These are phyloP conservation scores for Aechmea fasciata DNA, from an alignment of 176 grass and related monocot species.

Conservation along the genomic window DNA sequence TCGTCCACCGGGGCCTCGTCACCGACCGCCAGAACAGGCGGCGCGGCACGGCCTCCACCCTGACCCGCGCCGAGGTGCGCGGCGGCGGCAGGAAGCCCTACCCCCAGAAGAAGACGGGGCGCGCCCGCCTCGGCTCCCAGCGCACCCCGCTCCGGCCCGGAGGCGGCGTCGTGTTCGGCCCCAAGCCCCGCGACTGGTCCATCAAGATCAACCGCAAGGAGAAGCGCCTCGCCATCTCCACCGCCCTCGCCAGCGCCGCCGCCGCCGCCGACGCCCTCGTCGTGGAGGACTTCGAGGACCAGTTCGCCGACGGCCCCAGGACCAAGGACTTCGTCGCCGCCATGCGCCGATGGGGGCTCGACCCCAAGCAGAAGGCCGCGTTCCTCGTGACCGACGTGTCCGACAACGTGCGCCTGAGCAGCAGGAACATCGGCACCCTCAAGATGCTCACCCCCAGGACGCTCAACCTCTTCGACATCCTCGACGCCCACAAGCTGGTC, in stretches of 20 bases:
- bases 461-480: conserved; percentile 85
- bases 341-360: conserved; percentile 76
- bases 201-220: conserved; percentile 99
- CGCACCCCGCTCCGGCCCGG: conserved; percentile 92
- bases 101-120: conserved; percentile 82
- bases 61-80: conserved; percentile 76
- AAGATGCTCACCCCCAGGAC: conserved; percentile 93
- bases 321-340: conserved; percentile 78
- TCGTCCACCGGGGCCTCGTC: conserved; percentile 84
- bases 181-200: conserved; percentile 95
- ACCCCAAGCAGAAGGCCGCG: conserved; percentile 76
- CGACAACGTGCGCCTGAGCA: conserved; percentile 62
- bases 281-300: conserved; percentile 67
- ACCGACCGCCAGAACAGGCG: conserved; percentile 91
- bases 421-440: conserved; percentile 87
- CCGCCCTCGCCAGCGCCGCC: conserved; percentile 77
- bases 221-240: conserved; percentile 93
- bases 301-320: conserved; percentile 43
- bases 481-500: conserved; percentile 64
- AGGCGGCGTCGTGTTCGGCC: conserved; percentile 84
- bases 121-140: conserved; percentile 64
- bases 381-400: conserved; percentile 63
- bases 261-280: conserved; percentile 61
- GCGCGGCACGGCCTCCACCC: conserved; percentile 83
- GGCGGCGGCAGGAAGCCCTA: conserved; percentile 89